Base-by-base conservation (phyloP, 2,329 filamentous ascomycete genomes). In the Dissoconium aciculare region DNA sequence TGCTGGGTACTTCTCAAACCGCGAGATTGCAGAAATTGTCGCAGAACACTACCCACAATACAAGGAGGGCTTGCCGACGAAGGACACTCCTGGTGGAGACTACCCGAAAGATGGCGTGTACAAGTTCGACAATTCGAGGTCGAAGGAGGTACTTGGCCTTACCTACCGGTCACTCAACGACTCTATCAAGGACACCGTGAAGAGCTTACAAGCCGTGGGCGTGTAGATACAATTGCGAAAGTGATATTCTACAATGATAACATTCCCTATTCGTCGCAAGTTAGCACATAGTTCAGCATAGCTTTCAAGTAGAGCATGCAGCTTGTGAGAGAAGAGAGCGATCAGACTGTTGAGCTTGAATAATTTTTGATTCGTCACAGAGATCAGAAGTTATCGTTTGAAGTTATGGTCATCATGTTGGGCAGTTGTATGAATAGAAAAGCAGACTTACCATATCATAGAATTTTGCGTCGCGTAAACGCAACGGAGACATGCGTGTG, bases 111-210 rank as follows among this genome's bases (percentile, higher is more conserved):
- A 54, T 3, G 65, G 67, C 2, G 49, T 71, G 10, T 74, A 64
- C 49, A 53, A 55, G 28, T 69, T 65, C 45, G 62, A 77, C 51
- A 76, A 71, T 42, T 57, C 50, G 27, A 60, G 64, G 43, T 65
- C 63, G 4, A 26, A 33, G 4, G 55, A 69, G 31, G 43, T 78
- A 0, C 43, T 82, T 27, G 72, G 71, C 1, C 41, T 79, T 14
- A 59, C 71, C 45, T 79, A 72, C 45, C 68, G 49, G 36, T 51
- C 53, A 0, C 54, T 81, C 25, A 66, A 76, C 46, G 56, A 70
- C 47, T 67, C 62, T 30, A 64, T 80, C 32, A 53, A 60, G 12
- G 75, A 78, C 53, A 67, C 70, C 4, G 69, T 77, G 11, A 69
- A 69, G 54, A 74, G 68, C 17, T 52, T 83, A 45, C 64, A 77